Evolutionary conservation across 1,139 yeast species (phyloP), one percentile per base, ranked within the genome.

Genomic region (Debaryomyces udenii): DNA sequence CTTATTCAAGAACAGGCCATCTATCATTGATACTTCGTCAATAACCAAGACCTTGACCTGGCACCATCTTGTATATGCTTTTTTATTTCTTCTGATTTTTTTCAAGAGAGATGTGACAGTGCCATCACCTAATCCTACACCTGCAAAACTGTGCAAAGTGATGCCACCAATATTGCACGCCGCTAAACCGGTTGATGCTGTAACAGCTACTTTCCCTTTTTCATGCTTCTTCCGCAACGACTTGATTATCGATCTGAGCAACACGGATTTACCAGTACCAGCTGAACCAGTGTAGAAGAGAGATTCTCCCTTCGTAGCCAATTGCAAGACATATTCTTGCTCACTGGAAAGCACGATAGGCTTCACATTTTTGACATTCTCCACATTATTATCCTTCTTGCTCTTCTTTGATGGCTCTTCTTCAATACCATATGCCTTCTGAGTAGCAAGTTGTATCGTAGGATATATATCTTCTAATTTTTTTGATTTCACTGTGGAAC

Each of bases 241-340:
- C 47, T 79, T 76, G 40, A 93, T 91, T 31, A 93, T 74, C 20
- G 84, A 77, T 44, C 84, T 74, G 37, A 94, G 67, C 14, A 87
- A 68, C 4, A 90, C 83, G 1, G 96, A 88, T 59, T 90, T 90
- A 55, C 98, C 98, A 1, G 97, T 90, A 55, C 97, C 98, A 0
- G 98, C 98, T 30, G 96, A 87, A 30, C 98, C 98, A 0, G 97
- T 90, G 55, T 86, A 90, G 57, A 90, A 90, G 1, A 89, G 61
- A 31, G 83, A 86, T 15, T 70, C 65, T 0, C 88, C 75, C n/a
- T 45, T 47, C 18, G 60, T 39, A 0, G 67, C 76, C 40, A 68
- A 57, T 18, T 63, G 56, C 9, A 71, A 55, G 17, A 73, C 68
- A 41, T 61, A 56, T 44, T 70, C 70, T 49, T 74, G 78, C 46